phyloP scores from a whole-genome alignment of 1,284 basidiomycete genomes.

The Leccinum ponderosum region DNA sequence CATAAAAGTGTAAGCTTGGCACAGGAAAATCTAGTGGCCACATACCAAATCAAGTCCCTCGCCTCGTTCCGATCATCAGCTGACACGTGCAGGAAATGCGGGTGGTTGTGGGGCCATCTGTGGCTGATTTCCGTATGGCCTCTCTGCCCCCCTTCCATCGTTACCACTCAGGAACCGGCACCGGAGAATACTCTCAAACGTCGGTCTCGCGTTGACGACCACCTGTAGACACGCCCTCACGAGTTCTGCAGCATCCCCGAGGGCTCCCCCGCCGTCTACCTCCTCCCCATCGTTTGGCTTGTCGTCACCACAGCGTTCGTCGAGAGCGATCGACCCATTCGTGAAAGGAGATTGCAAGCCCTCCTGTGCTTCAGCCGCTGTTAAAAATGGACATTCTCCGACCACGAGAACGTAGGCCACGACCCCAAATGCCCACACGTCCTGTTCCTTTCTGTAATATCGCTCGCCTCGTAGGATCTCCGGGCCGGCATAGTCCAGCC shows the following conservation, averaged over 20 bases:
- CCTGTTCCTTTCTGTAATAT: conserved; percentile 95
- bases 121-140: conserved; percentile 29
- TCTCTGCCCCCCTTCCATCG: conserved; percentile 58
- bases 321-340: conserved; percentile 68
- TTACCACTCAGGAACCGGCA: conserved; percentile 75
- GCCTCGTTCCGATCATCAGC: conserved; percentile 18
- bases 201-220: conserved; percentile 71
- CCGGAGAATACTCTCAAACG: conserved; percentile 77
- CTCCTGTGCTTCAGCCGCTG: conserved; percentile 80
- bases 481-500: conserved; percentile 95
- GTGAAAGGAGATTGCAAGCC: conserved; percentile 76
- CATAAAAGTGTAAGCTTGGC: conserved; percentile 5
- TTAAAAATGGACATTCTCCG: conserved; percentile 94
- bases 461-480: conserved; percentile 95
- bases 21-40: conserved; percentile 9
- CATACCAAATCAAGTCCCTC: conserved; percentile 11
- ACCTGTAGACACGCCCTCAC: conserved; percentile 80
- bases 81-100: conserved; percentile 32
- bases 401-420: conserved; percentile 95
- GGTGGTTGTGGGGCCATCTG: conserved; percentile 30
- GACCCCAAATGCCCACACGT: conserved; percentile 99
- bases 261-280: conserved; percentile 74
- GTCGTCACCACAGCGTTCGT: conserved; percentile 73
- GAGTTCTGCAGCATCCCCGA: conserved; percentile 79
- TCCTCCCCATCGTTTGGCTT: conserved; percentile 73